These are phyloP conservation scores for Aspergillus leporis DNA, from an alignment of 495 filamentous ascomycete genomes.

Conservation along the genomic window DNA sequence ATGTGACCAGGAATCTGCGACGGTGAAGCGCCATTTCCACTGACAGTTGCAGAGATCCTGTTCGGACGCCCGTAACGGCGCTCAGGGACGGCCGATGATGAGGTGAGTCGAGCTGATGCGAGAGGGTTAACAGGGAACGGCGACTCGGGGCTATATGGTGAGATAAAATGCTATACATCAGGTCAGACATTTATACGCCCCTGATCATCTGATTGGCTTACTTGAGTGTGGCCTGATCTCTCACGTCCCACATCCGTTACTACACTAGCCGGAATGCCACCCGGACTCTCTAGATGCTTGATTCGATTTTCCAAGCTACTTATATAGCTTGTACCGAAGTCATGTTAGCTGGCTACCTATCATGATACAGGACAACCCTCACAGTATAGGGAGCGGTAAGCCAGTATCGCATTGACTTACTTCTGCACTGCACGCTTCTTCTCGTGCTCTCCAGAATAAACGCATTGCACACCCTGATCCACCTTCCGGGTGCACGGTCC, in stretches of 20 bases:
- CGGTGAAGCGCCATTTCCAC: slow-evolving; percentile 8
- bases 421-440: slow-evolving; percentile 31
- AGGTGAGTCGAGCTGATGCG: not conserved
- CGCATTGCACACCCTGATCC: slow-evolving; percentile 24
- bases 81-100: not conserved
- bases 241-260: not conserved
- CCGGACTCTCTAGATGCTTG: slow-evolving; percentile 29
- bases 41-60: slow-evolving; percentile 1
- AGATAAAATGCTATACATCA: not conserved
- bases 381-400: no score
- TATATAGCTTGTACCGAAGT: slow-evolving; percentile 24
- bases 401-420: slow-evolving; percentile 13
- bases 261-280: not conserved
- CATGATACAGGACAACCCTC: not conserved
- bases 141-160: slow-evolving; percentile 7
- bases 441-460: slow-evolving; percentile 36
- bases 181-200: not conserved
- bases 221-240: slow-evolving; percentile 15
- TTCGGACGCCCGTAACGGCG: slow-evolving; percentile 2
- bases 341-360: slow-evolving; percentile 6
- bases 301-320: slow-evolving; percentile 30
- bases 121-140: not conserved
- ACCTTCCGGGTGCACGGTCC: slow-evolving; percentile 34
- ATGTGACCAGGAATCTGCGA: slow-evolving; percentile 8
- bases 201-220: slow-evolving; percentile 10